Conservation (phyloP, 108 stramenopile genomes). For the Bacterosira constricta region DNA sequence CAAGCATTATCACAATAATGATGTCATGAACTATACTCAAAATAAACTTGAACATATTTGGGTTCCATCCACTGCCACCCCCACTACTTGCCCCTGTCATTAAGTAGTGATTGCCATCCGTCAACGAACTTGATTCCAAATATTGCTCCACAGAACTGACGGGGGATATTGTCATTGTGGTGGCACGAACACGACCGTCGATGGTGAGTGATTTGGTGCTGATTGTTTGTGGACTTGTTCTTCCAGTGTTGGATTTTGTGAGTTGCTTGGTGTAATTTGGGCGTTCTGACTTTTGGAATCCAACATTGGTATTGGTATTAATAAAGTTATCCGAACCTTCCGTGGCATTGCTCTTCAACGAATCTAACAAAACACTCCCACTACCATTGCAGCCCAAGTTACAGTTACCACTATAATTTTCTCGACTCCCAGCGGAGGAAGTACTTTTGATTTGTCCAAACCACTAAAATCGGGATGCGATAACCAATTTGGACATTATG, state of each 20-base stretch:
- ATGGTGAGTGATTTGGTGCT: constrained; percentile 42
- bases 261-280: neutral
- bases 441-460: too few species aligned
- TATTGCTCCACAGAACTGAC: constrained; percentile 38
- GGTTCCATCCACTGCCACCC: neutral
- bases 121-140: constrained; percentile 48
- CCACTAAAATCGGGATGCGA: constrained; percentile 38
- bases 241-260: constrained; percentile 3
- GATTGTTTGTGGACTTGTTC: constrained; percentile 28
- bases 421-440: too few species aligned
- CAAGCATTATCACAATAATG: too few species aligned
- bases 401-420: too few species aligned
- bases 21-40: too few species aligned
- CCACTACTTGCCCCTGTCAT: neutral
- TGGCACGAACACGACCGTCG: neutral
- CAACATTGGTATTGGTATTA: neutral
- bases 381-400: neutral
- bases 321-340: too few species aligned
- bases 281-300: neutral
- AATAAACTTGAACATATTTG: constrained; percentile 47
- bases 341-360: neutral
- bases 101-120: constrained; percentile 32
- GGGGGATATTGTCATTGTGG: constrained; percentile 2
- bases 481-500: constrained; percentile 68
- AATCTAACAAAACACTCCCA: constrained; percentile 1